Evolutionary conservation across 2,329 filamentous ascomycete species (phyloP), one percentile per base, ranked within the genome.

Genomic region (Cryphonectria japonica): DNA sequence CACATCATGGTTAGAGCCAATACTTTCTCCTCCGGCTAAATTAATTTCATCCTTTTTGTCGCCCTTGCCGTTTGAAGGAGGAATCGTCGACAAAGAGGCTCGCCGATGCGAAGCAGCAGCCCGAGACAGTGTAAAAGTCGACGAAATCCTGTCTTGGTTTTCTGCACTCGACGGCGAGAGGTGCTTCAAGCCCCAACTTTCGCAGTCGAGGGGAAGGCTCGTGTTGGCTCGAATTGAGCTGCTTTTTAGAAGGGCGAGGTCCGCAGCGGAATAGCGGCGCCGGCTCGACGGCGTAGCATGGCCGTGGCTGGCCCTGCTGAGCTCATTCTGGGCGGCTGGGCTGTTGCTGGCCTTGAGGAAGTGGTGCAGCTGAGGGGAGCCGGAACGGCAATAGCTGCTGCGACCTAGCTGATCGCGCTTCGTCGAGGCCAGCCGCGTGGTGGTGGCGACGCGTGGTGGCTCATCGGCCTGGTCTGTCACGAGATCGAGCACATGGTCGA

Each of bases 241-340:
- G 66, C 4, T 54, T 26, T 32, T 63, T 29, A 61, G 66, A 41
- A 63, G 46, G 32, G 46, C 37, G 39, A 69, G 64, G 43, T 71
- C 69, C 32, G 37, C 69, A 6, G 69, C 61, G 26, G 69, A 67
- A 9, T 64, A 59, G 0, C 69, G 69, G 19, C 64, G 66, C 1
- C 32, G 60, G 16, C 63, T 59, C 22, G 61, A 41, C 60, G 50
- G 68, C 26, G 54, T 32, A 4, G 34, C 52, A 7, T 32, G 69
- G 16, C 59, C 39, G 2, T 39, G 59, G 54, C 70, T 75, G 76
- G 32, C 66, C 74, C 65, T 34, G 46, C 63, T 37, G 43, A 72
- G 37, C 76, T 76, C 16, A 68, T 73, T 41, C 69, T 73, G 39
- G 75, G 54, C 57, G 37, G 52, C 52, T n/a, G 65, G 50, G 73